Evolutionary conservation across 805 yeast genomes (phyloP), one percentile per base, ranked within the genome.

Genomic region (Kodamaea hsintzibuensis): DNA sequence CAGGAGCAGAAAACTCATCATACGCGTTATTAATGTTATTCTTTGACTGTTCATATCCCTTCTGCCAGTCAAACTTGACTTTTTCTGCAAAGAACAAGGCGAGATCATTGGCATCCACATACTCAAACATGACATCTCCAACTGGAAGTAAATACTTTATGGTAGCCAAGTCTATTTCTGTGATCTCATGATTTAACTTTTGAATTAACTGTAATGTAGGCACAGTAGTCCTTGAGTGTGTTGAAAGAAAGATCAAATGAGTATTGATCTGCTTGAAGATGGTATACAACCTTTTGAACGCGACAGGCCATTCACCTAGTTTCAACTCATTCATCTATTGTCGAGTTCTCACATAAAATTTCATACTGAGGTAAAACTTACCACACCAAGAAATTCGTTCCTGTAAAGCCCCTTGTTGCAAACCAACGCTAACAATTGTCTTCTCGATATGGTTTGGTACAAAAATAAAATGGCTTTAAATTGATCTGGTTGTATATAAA

Each of bases 101-200:
- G 9, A 84, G 63, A 60, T 85, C 92, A 62, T 86, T 86, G 64
- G 87, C 91, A 66, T 92, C 97, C 44, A 88, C 84, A 65, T 89
- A 92, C 49, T 84, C 88, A 50, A 63, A 74, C 62, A 85, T 85
- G 1, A 83, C 72, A 10, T 89, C 81, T 48, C 88, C 93, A 25
- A 80, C 73, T 0, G 96, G 96, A 1, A 89, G 66, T 7, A 91
- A 62, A 7, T 73, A 78, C 45, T 77, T 81, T 33, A 92, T 77
- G 53, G 78, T 76, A 1, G 96, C 89, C 37, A 88, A 77, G 65
- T 90, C 96, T 8, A 75, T 68, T 9, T 70, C 63, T 1, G 76
- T 71, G 22, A 75, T 66, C 22, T 61, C 65, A 2, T 59, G 57
- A 44, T 69, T 65, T 27, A 74, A 61, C 49, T 72, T 71, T 38